These are phyloP conservation scores for Rubus idaeus DNA, from an alignment of 306 rosid genomes.

Conservation along the genomic window DNA sequence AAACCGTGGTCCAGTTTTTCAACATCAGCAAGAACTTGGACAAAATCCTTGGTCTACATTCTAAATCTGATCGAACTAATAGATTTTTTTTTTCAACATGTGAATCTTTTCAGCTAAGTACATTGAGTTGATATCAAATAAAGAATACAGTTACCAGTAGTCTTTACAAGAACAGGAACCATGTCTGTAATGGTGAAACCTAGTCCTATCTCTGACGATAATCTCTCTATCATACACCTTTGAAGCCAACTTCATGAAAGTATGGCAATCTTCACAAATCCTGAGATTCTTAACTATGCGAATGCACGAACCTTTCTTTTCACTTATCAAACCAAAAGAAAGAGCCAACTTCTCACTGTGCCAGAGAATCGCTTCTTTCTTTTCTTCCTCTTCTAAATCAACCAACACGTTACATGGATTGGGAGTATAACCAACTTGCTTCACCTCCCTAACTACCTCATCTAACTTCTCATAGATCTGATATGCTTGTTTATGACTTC, in stretches of 20 bases:
- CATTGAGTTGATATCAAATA: not conserved
- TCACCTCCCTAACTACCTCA: constrained; percentile 61
- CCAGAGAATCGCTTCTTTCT: constrained; percentile 62
- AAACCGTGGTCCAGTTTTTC: not conserved
- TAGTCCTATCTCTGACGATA: constrained; percentile 70
- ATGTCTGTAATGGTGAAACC: constrained; percentile 73
- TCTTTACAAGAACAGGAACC: constrained; percentile 82
- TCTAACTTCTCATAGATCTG: constrained; percentile 67
- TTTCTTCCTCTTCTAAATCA: constrained; percentile 78
- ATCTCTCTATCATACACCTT: constrained; percentile 58
- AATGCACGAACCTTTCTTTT: constrained; percentile 41
- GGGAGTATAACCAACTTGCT: constrained; percentile 64
- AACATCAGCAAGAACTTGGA: not conserved
- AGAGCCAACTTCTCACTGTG: constrained; percentile 91
- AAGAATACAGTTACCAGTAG: constrained; percentile 51
- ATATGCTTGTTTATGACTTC: constrained; percentile 60
- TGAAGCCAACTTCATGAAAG: constrained; percentile 82
- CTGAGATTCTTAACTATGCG: constrained; percentile 75
- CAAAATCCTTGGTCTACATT: not conserved
- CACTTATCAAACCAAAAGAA: constrained; percentile 61
- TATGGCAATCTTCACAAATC: constrained; percentile 80
- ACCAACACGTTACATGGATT: constrained; percentile 46
- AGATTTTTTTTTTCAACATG: not conserved
- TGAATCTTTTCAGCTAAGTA: not conserved
- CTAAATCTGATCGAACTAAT: not conserved